These are phyloP conservation scores for Candida albicans DNA, from an alignment of 1,139 yeast species.

Conservation along the genomic window DNA sequence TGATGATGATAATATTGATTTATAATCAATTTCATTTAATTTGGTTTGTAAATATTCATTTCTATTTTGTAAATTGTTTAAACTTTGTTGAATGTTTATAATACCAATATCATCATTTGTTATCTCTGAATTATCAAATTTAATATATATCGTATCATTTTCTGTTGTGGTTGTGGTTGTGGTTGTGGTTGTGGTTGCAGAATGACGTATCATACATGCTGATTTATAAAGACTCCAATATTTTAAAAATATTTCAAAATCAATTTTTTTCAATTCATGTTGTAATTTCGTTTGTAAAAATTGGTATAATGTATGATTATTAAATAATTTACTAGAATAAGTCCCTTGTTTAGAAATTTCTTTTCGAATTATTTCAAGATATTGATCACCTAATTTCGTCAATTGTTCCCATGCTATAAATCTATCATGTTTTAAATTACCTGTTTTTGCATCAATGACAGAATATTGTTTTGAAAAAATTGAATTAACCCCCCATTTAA, in stretches of 20 bases:
- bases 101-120: slow-evolving; percentile 34
- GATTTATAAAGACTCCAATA: slow-evolving; percentile 26
- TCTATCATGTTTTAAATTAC: slow-evolving; percentile 22
- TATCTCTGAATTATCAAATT: slow-evolving; percentile 21
- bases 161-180: neutral
- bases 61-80: slow-evolving; percentile 21
- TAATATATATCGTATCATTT: slow-evolving; percentile 21
- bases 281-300: slow-evolving; percentile 13
- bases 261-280: slow-evolving; percentile 19
- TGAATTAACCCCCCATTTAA: slow-evolving; percentile 18
- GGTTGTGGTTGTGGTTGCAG: neutral
- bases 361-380: slow-evolving; percentile 11
- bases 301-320: slow-evolving; percentile 17
- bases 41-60: slow-evolving; percentile 22
- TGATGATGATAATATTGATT: neutral
- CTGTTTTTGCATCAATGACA: slow-evolving; percentile 9
- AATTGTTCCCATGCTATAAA: slow-evolving; percentile 29
- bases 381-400: slow-evolving; percentile 16
- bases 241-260: slow-evolving; percentile 26
- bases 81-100: slow-evolving; percentile 23
- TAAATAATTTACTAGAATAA: slow-evolving; percentile 23
- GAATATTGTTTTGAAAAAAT: slow-evolving; percentile 8
- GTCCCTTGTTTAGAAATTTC: slow-evolving; percentile 17
- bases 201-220: slow-evolving; percentile 15
- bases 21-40: slow-evolving; percentile 19